Evolutionary conservation across 192 early-diverging fungal genomes (phyloP).

Genomic region (Radiomyces spectabilis): DNA sequence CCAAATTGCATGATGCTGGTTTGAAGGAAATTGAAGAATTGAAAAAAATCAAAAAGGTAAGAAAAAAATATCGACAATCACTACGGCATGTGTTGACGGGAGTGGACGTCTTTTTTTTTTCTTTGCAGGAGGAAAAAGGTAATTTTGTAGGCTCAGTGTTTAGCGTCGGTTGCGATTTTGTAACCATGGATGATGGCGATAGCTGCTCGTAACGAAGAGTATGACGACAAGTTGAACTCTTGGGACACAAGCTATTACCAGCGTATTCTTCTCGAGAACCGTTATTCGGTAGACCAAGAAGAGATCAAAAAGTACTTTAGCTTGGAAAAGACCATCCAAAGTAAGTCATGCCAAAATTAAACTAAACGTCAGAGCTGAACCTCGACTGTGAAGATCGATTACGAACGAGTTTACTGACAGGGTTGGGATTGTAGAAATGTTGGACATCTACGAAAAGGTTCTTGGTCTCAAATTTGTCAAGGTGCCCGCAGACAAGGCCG

Average conservation of each 20-base stretch:
- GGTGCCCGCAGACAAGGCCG: slow-evolving; percentile 38
- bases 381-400: too few relatives aligned
- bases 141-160: too few relatives aligned
- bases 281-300: slow-evolving; percentile 72
- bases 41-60: slow-evolving; percentile 53
- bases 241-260: slow-evolving; percentile 78
- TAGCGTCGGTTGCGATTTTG: too few relatives aligned
- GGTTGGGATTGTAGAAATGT: slow-evolving; percentile 57
- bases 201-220: slow-evolving; percentile 40
- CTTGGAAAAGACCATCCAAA: slow-evolving; percentile 25
- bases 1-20: slow-evolving; percentile 47
- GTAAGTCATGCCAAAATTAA: too few relatives aligned
- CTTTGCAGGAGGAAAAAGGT: slow-evolving; percentile 20
- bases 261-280: slow-evolving; percentile 60
- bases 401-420: too few relatives aligned
- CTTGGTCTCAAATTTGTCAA: slow-evolving; percentile 62
- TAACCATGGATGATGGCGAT: too few relatives aligned
- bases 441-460: slow-evolving; percentile 70
- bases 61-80: background rate
- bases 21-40: slow-evolving; percentile 53
- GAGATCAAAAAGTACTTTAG: slow-evolving; percentile 75
- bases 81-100: background rate
- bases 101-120: background rate
- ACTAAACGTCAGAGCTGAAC: too few relatives aligned
- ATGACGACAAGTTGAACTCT: slow-evolving; percentile 50